Evolutionary conservation across 2,329 filamentous ascomycete genomes (phyloP), one percentile per base, ranked within the genome.

Genomic region (Aschersonia sp.): DNA sequence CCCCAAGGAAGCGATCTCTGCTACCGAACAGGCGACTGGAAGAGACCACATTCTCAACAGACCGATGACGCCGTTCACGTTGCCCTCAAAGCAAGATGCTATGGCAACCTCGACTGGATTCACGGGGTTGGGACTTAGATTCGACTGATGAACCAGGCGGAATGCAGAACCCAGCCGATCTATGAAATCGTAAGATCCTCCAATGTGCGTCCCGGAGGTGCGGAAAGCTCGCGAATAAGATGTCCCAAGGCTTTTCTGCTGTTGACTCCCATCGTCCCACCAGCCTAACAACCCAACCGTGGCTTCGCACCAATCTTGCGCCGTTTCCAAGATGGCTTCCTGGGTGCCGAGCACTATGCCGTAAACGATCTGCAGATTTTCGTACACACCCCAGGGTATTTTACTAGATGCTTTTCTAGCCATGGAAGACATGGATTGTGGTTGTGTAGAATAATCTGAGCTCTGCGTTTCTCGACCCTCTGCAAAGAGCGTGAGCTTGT

Each of bases 251-350:
- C 59, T 65, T 55, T 66, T 70, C 50, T 64, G 65, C 45, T 63
- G 70, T 53, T 61, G 62, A 51, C 80, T 77, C n/a, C 78, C 77
- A 51, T 92, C 87, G 59, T 94, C 84, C 89, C 89, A 95, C 91
- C 91, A 97, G 5, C 85, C 82, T 32, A 89, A 82, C 45, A 97
- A 69, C 2, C 83, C 85, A 51, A 96, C 68, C 0, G 83, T 85
- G 0, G 88, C 89, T 67, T 97, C 91, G 46, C 91, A 80, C 91
- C 91, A 97, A 63, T 96, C 89, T 58, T 91, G 82, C 1, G 89
- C 79, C 43, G 81, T 78, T 44, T 81, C 77, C 51, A 94, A 70
- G 47, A 96, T 86, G 28, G 88, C 81, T 38, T 82, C 77, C 7
- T 80, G 73, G 53, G 84, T 78, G 38, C 91, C 89, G 4, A 92